These are phyloP conservation scores for Streptanthus diversifolius DNA, from an alignment of 345 rosid species.

Conservation along the genomic window DNA sequence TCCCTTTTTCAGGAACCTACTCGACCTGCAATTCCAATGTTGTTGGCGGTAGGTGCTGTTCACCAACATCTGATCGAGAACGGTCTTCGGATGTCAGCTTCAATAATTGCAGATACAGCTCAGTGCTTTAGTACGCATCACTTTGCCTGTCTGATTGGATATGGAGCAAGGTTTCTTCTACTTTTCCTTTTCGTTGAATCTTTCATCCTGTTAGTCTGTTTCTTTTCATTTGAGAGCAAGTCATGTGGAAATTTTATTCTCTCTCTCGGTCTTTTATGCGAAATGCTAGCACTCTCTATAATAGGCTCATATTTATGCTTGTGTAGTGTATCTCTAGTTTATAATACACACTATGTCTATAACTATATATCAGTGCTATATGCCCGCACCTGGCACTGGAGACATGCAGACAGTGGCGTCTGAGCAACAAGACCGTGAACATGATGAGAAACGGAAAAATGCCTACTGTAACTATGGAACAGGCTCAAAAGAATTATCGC, in stretches of 20 bases:
- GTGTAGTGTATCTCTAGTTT: neutral
- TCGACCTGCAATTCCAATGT: constrained; percentile 87
- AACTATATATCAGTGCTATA: constrained; percentile 60
- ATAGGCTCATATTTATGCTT: constrained; percentile 3
- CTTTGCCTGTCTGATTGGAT: constrained; percentile 96
- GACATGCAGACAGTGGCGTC: constrained; percentile 97
- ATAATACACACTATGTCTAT: constrained; percentile 3
- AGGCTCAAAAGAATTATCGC: constrained; percentile 89
- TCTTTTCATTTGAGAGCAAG: constrained; percentile 6
- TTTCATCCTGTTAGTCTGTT: constrained; percentile 1
- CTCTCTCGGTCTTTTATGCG: neutral
- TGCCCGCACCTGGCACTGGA: constrained; percentile 97
- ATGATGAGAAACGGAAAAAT: constrained; percentile 97
- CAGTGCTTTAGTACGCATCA: constrained; percentile 99
- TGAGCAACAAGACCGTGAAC: constrained; percentile 91
- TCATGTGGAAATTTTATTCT: constrained; percentile 10
- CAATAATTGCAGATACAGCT: constrained; percentile 91
- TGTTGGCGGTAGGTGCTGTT: constrained; percentile 97
- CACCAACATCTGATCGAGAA: constrained; percentile 99
- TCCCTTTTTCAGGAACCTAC: constrained; percentile 68
- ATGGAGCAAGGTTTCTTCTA: constrained; percentile 86
- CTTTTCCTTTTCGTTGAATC: constrained; percentile 11
- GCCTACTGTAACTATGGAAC: constrained; percentile 98
- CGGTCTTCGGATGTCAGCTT: constrained; percentile 92
- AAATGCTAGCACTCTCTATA: neutral